Percentiles rank a stretch among this genome's conserved stretches.
phyloP scores from a whole-genome alignment of 2,329 filamentous ascomycete species.

The Colletotrichum sp. region DNA sequence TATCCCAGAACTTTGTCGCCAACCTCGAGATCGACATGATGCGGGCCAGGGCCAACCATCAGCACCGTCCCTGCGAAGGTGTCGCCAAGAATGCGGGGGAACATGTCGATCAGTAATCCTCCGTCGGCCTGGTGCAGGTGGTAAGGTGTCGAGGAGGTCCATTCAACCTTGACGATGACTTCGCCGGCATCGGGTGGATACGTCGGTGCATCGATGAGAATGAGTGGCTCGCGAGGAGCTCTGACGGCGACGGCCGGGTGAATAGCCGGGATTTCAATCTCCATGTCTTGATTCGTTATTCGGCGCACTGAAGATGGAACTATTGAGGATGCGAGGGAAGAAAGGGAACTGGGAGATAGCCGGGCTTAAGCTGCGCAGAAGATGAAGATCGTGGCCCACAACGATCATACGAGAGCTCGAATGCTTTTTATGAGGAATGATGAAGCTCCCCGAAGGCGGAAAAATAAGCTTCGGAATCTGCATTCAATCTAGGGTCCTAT shows the following conservation, averaged over 20 bases:
- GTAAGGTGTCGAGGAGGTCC: slow-evolving; percentile 64
- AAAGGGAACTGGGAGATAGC: background rate
- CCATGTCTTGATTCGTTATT: background rate
- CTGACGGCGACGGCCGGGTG: slow-evolving; percentile 29
- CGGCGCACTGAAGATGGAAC: background rate
- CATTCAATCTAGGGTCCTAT: slow-evolving; percentile 2
- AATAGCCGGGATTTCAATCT: slow-evolving; percentile 24
- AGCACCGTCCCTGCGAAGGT: slow-evolving; percentile 57
- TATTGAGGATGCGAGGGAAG: background rate
- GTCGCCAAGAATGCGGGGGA: slow-evolving; percentile 56
- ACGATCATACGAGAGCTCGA: background rate
- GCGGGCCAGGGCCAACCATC: slow-evolving; percentile 44
- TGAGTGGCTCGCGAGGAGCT: slow-evolving; percentile 24
- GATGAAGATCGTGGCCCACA: background rate
- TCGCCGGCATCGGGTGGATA: slow-evolving; percentile 45
- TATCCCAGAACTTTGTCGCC: slow-evolving; percentile 64
- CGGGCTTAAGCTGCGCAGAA: background rate
- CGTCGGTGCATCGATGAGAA: slow-evolving; percentile 27
- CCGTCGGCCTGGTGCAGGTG: slow-evolving; percentile 67
- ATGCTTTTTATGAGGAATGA: background rate
- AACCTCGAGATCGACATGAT: slow-evolving; percentile 39
- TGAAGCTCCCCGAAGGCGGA: background rate
- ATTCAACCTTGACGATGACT: slow-evolving; percentile 58
- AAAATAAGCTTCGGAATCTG: background rate
- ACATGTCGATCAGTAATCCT: slow-evolving; percentile 52